Evolutionary conservation across 2,329 filamentous ascomycete genomes (phyloP).

Genomic region (Neofusicoccum kwambonambiense): DNA sequence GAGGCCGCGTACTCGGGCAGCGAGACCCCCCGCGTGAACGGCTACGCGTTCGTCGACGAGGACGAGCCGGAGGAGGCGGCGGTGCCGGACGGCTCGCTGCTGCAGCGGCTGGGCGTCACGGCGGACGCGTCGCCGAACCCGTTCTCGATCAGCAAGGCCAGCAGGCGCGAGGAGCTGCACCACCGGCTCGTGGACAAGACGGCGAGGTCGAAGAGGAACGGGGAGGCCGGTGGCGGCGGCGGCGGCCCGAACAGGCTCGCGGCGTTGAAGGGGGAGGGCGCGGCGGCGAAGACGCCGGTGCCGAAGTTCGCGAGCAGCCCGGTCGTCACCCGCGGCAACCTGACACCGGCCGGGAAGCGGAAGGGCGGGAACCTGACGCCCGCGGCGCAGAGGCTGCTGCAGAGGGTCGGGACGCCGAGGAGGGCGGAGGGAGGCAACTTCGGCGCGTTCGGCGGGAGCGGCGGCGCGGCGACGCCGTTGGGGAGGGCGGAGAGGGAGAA

Average conservation of each 20-base stretch:
- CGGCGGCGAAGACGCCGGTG: constrained; percentile 48
- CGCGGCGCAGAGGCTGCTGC: constrained; percentile 33
- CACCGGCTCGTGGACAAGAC: constrained; percentile 74
- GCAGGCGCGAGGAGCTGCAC: constrained; percentile 76
- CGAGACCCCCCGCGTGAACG: constrained; percentile 88
- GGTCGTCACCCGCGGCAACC: constrained; percentile 48
- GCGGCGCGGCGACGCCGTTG: constrained; percentile 20
- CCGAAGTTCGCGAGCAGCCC: constrained; percentile 63
- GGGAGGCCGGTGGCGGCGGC: neutral
- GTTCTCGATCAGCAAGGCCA: constrained; percentile 74
- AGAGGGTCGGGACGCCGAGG: constrained; percentile 28
- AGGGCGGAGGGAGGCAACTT: constrained; percentile 37
- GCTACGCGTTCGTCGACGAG: constrained; percentile 79
- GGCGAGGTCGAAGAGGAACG: neutral
- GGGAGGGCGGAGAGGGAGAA: constrained; percentile 15
- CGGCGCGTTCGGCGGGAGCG: constrained; percentile 26
- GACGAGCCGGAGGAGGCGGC: constrained; percentile 54
- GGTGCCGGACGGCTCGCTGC: constrained; percentile 59
- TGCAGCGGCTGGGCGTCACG: constrained; percentile 66
- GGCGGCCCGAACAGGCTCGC: neutral
- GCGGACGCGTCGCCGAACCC: constrained; percentile 53
- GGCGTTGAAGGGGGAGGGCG: neutral
- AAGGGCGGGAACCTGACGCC: constrained; percentile 53
- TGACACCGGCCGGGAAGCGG: neutral
- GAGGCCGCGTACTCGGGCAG: constrained; percentile 54